A percentile compares a stretch with the other conserved stretches of the same genome.
Evolutionary conservation across 441 rosid species (phyloP).

Genomic region (Populus trichocarpa): DNA sequence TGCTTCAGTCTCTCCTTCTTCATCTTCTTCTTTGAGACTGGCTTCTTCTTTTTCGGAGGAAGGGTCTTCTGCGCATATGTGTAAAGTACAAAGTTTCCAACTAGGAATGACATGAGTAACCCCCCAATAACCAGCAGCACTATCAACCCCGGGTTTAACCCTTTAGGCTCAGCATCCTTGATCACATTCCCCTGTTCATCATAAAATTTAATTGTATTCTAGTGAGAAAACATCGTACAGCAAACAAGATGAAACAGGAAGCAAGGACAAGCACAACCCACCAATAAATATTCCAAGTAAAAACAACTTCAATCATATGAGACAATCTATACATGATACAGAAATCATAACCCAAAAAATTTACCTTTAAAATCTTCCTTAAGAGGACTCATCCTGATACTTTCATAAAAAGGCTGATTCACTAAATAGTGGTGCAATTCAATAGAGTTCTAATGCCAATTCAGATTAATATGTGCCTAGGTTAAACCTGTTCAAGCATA

Average conservation of each 20-base stretch:
- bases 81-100: constrained; percentile 75
- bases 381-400: background rate
- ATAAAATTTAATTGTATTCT: background rate
- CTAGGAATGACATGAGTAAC: constrained; percentile 61
- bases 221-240: background rate
- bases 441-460: background rate
- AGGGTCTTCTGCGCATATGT: constrained; percentile 81
- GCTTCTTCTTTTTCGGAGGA: constrained; percentile 67
- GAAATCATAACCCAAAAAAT: background rate
- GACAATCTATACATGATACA: background rate
- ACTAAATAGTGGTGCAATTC: background rate
- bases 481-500: background rate
- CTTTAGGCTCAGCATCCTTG: constrained; percentile 53
- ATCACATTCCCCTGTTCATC: constrained; percentile 45
- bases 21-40: constrained; percentile 52
- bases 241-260: background rate
- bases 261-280: background rate
- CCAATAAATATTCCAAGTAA: background rate
- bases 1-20: constrained; percentile 90
- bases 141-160: constrained; percentile 85
- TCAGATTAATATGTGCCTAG: background rate
- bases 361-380: background rate
- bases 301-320: background rate
- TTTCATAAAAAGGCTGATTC: background rate
- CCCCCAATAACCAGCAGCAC: constrained; percentile 78